These are phyloP conservation scores for Fusarium siculi DNA, from an alignment of 2,329 filamentous ascomycete species.

Conservation along the genomic window DNA sequence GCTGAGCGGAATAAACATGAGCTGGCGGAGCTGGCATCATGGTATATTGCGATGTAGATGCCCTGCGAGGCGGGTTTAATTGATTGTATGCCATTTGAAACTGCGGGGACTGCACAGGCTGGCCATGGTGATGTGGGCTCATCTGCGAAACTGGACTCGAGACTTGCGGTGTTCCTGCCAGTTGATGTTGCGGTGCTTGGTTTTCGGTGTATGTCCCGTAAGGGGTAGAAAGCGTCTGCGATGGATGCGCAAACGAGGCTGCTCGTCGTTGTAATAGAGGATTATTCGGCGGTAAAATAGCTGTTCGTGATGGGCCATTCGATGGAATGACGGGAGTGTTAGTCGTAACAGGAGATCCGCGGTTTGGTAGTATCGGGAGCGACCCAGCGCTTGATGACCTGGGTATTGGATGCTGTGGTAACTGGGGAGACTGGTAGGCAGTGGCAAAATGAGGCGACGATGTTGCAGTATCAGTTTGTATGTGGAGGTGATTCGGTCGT, in stretches of 20 bases:
- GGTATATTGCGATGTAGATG: slow-evolving; percentile 6
- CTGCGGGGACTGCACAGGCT: slow-evolving; percentile 19
- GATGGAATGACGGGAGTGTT: slow-evolving; percentile 7
- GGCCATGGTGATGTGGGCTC: slow-evolving; percentile 1
- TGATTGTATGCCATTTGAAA: slow-evolving; percentile 6
- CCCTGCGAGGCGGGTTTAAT: background rate
- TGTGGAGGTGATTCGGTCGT: slow-evolving; percentile 5
- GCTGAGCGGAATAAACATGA: slow-evolving; percentile 3
- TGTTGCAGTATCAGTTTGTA: slow-evolving; percentile 5
- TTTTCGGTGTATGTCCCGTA: slow-evolving; percentile 1
- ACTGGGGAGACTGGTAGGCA: slow-evolving; percentile 15
- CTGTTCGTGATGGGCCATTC: slow-evolving; percentile 2
- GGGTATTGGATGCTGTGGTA: slow-evolving; percentile 2
- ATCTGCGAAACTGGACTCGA: slow-evolving; percentile 3
- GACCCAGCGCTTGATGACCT: slow-evolving; percentile 12
- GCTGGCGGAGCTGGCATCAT: background rate
- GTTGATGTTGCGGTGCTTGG: slow-evolving; percentile 2
- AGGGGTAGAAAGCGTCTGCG: slow-evolving; percentile 13
- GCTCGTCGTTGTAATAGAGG: slow-evolving; percentile 18
- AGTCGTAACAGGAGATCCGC: slow-evolving; percentile 8
- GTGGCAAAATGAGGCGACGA: background rate
- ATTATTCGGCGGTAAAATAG: slow-evolving; percentile 12
- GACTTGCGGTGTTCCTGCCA: slow-evolving; percentile 3
- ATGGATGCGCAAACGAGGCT: slow-evolving; percentile 23
- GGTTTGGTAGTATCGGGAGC: background rate